Conservation (phyloP, 768 basidiomycete species). For the Paxillus involutus region DNA sequence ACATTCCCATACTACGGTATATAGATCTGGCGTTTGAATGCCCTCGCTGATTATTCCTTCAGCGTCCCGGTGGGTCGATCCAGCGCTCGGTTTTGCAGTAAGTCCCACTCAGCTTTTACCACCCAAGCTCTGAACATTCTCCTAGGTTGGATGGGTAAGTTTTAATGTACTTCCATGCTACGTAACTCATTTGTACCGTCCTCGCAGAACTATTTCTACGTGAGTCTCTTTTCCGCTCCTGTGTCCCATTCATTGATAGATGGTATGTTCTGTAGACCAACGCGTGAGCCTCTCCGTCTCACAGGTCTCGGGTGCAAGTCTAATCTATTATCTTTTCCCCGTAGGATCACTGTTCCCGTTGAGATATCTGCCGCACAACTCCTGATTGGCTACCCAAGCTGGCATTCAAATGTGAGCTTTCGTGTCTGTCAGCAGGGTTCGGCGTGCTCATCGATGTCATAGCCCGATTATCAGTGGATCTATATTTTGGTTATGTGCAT, state of each 20-base stretch:
- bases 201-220: constrained; percentile 53
- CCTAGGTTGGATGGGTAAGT: constrained; percentile 35
- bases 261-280: not conserved
- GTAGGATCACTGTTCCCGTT: constrained; percentile 62
- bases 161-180: not conserved
- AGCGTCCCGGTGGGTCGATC: constrained; percentile 60
- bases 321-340: not conserved
- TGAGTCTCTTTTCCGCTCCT: constrained; percentile 23
- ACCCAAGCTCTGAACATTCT: not conserved
- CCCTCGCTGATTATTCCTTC: not conserved
- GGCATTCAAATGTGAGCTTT: constrained; percentile 57
- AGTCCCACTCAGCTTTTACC: constrained; percentile 27
- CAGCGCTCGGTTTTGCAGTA: constrained; percentile 58
- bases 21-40: not conserved
- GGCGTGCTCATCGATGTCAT: not conserved
- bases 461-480: constrained; percentile 50
- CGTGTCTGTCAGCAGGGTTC: not conserved
- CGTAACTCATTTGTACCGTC: not conserved
- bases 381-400: constrained; percentile 68
- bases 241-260: constrained; percentile 12
- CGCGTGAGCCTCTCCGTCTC: constrained; percentile 1
- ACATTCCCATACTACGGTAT: constrained; percentile 72
- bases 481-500: constrained; percentile 63
- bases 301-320: not conserved
- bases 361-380: constrained; percentile 74